Conservation (phyloP, 305 asterid species). For the Rubia peregrina region DNA sequence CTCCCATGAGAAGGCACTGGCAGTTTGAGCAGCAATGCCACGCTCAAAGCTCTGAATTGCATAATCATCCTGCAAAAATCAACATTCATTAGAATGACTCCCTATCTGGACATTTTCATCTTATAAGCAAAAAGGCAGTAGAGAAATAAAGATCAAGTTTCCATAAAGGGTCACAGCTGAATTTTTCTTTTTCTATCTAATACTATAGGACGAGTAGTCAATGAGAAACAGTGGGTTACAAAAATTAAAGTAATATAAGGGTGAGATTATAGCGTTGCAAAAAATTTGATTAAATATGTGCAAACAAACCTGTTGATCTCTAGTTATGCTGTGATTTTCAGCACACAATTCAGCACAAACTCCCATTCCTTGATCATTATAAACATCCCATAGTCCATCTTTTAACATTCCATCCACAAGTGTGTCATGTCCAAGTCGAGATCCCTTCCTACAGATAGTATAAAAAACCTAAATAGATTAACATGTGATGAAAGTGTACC, state of each 20-base stretch:
- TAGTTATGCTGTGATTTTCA: conserved; percentile 63
- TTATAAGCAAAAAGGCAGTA: not conserved
- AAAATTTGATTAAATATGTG: not conserved
- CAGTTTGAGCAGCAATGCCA: conserved; percentile 93
- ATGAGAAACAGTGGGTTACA: not conserved
- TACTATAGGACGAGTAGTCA: not conserved
- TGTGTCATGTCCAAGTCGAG: conserved; percentile 95
- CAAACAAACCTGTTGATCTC: conserved; percentile 84
- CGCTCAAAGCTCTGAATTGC: conserved; percentile 94
- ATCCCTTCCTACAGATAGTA: conserved; percentile 71
- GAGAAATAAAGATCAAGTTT: not conserved
- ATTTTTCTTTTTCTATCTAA: not conserved
- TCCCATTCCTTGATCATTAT: conserved; percentile 90
- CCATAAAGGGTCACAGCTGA: not conserved
- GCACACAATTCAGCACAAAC: conserved; percentile 97
- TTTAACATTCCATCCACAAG: conserved; percentile 98
- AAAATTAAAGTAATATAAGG: not conserved
- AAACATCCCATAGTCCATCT: conserved; percentile 99
- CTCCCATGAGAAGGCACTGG: conserved; percentile 86
- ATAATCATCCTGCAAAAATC: conserved; percentile 55
- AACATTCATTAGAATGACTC: not conserved
- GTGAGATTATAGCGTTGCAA: not conserved
- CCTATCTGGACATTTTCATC: not conserved
- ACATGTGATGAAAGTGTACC: not conserved
- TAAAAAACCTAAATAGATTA: conserved; percentile 11